Conservation (phyloP, 129 eudicot species). For the Apium graveolens region DNA sequence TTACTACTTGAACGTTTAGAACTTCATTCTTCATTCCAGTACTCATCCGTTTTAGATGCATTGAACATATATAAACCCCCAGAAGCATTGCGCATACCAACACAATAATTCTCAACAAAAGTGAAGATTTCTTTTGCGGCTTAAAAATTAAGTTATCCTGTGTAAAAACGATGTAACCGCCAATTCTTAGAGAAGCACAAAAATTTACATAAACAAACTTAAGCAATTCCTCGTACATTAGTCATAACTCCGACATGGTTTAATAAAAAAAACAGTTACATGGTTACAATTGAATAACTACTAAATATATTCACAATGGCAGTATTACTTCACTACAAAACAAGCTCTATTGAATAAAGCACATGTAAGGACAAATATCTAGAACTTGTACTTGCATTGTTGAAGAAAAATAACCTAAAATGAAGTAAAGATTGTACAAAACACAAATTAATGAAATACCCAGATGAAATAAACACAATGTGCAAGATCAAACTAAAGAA, state of each 20-base stretch:
- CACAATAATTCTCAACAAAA: slow-evolving; percentile 56
- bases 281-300: too few species aligned
- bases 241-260: not conserved
- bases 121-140: slow-evolving; percentile 42
- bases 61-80: slow-evolving; percentile 62
- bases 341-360: not conserved
- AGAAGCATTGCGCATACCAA: slow-evolving; percentile 56
- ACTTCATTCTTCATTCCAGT: slow-evolving; percentile 23
- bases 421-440: not conserved
- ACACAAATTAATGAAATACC: slow-evolving; percentile 8
- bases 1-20: slow-evolving; percentile 32
- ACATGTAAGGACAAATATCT: not conserved
- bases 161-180: slow-evolving; percentile 9
- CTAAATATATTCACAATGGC: not conserved
- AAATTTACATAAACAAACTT: not conserved
- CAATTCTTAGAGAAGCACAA: slow-evolving; percentile 12
- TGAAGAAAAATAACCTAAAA: not conserved
- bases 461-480: slow-evolving; percentile 13
- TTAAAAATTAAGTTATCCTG: slow-evolving; percentile 52
- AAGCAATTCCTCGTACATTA: not conserved
- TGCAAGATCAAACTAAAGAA: not conserved
- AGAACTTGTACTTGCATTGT: too few species aligned
- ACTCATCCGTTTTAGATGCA: slow-evolving; percentile 57
- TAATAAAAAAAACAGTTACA: not conserved
- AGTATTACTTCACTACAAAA: not conserved